Conservation (phyloP, 2,329 filamentous ascomycete species). For the Fusarium cyanostomum region DNA sequence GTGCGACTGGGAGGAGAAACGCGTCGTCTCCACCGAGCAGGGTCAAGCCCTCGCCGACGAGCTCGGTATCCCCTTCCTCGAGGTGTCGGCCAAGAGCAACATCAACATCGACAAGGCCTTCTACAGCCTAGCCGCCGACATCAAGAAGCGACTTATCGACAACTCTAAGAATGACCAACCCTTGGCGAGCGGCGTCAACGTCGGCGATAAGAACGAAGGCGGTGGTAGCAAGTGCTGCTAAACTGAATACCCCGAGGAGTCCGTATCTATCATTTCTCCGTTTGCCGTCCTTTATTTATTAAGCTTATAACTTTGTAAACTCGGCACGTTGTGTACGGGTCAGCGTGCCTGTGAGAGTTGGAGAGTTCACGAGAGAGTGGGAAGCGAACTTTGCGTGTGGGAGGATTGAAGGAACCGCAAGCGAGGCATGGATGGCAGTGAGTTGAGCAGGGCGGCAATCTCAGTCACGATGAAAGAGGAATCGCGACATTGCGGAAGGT, state of each 20-base stretch:
- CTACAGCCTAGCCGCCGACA: conserved; percentile 92
- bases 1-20: conserved; percentile 99
- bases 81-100: conserved; percentile 98
- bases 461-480: conserved; percentile 36
- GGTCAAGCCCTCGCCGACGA: conserved; percentile 95
- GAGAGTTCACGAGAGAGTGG: conserved; percentile 28
- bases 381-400: conserved; percentile 10
- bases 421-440: conserved; percentile 28
- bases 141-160: conserved; percentile 98
- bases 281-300: conserved; percentile 39
- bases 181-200: conserved; percentile 70
- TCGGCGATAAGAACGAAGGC: conserved; percentile 69
- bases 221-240: conserved; percentile 81
- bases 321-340: conserved; percentile 28
- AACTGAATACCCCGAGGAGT: conserved; percentile 36
- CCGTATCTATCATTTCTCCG: conserved; percentile 34
- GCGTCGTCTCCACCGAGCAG: conserved; percentile 90
- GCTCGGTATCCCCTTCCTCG: conserved; percentile 96
- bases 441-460: conserved; percentile 31
- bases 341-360: conserved; percentile 29
- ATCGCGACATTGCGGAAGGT: conserved; percentile 34
- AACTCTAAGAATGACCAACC: conserved; percentile 80
- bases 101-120: conserved; percentile 99
- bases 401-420: conserved; percentile 20
- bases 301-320: conserved; percentile 40